phyloP scores from a whole-genome alignment of 31 red algal species.

The Odonthalia washingtoniensis region DNA sequence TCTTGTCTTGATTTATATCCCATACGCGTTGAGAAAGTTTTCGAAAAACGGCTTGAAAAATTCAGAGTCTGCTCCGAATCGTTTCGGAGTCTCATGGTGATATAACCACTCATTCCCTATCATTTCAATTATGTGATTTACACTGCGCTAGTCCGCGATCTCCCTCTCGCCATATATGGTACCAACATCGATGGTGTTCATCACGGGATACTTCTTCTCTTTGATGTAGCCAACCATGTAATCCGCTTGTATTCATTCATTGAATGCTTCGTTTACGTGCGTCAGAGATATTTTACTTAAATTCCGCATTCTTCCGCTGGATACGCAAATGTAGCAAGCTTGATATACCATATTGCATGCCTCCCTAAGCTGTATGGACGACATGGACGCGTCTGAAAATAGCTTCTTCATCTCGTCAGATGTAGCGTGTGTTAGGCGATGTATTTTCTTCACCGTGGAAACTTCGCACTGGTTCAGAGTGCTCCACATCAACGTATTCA shows the following conservation, averaged over 20 bases:
- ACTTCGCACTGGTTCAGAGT: not conserved
- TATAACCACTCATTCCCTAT: slow-evolving; percentile 20
- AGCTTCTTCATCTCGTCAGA: slow-evolving; percentile 32
- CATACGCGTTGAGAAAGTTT: not conserved
- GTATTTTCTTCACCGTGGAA: slow-evolving; percentile 21
- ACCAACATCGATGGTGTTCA: not conserved
- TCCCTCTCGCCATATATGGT: slow-evolving; percentile 7
- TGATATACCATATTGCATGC: not conserved
- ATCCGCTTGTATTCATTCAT: slow-evolving; percentile 21
- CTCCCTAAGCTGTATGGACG: not conserved
- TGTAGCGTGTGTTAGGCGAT: slow-evolving; percentile 25
- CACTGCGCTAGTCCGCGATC: not conserved
- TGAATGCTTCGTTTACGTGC: slow-evolving; percentile 19
- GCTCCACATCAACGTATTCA: not conserved
- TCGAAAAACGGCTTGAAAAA: slow-evolving; percentile 8
- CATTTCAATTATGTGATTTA: not conserved
- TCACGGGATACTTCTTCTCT: slow-evolving; percentile 11
- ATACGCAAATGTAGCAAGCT: slow-evolving; percentile 29
- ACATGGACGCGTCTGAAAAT: slow-evolving; percentile 1
- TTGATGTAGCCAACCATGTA: not conserved
- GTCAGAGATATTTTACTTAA: not conserved
- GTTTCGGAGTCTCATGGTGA: not conserved
- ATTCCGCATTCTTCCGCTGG: not conserved
- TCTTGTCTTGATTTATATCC: not conserved
- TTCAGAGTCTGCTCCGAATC: slow-evolving; percentile 22